Conservation (phyloP, 192 early-diverging fungal genomes). For the Rhizoclosmatium sp. region DNA sequence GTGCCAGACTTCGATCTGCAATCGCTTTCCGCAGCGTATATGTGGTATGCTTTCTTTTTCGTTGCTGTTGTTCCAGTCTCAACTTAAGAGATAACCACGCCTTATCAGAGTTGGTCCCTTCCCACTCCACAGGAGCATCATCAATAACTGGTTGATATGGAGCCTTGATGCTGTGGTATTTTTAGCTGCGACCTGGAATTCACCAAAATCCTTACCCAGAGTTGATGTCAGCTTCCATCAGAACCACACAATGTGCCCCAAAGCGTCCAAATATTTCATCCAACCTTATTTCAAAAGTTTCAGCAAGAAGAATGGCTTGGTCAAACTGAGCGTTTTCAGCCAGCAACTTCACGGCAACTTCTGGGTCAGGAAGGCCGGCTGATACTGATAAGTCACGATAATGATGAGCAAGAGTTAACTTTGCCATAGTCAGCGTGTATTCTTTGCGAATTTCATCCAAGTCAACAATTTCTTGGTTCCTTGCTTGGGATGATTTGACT, state of each 20-base stretch:
- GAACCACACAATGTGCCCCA: slow-evolving; percentile 32
- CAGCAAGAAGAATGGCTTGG: slow-evolving; percentile 42
- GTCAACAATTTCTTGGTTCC: slow-evolving; percentile 18
- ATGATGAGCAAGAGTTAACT: slow-evolving; percentile 34
- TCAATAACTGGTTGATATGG: slow-evolving; percentile 28
- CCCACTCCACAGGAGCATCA: slow-evolving; percentile 33
- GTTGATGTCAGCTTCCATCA: slow-evolving; percentile 2
- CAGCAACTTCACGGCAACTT: slow-evolving; percentile 36
- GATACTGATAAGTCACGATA: neutral
- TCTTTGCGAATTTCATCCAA: slow-evolving; percentile 39
- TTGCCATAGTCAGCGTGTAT: slow-evolving; percentile 41
- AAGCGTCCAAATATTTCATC: slow-evolving; percentile 35
- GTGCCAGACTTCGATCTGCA: slow-evolving; percentile 32
- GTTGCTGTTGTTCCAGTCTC: slow-evolving; percentile 32
- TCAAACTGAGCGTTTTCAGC: slow-evolving; percentile 37
- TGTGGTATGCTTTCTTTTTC: neutral
- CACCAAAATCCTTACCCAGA: neutral
- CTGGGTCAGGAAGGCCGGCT: slow-evolving; percentile 25
- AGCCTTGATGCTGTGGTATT: neutral
- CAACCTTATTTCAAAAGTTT: slow-evolving; percentile 33
- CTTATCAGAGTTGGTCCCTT: slow-evolving; percentile 32
- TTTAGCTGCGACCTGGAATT: neutral
- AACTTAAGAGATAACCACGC: slow-evolving; percentile 46
- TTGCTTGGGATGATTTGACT: neutral
- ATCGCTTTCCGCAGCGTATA: slow-evolving; percentile 29